Percentiles rank a stretch among this genome's conserved stretches.
Evolutionary conservation across 73 alveolate genomes (phyloP).

Genomic region (Urostyla sp.): DNA sequence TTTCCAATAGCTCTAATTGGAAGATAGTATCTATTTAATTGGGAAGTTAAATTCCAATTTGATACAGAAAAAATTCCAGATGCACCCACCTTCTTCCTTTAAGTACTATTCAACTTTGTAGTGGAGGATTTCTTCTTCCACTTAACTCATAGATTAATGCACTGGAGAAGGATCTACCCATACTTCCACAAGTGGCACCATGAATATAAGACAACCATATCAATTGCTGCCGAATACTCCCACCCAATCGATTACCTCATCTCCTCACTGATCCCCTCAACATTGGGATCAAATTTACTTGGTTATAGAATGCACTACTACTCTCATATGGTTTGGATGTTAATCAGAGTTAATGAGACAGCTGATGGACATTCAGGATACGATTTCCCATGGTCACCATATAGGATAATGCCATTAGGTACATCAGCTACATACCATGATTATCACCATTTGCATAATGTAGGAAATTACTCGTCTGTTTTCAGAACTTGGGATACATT

Average conservation of each 20-base stretch:
- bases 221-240: slow-evolving; percentile 62
- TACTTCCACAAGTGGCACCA: slow-evolving; percentile 68
- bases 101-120: slow-evolving; percentile 24
- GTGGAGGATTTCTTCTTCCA: slow-evolving; percentile 57
- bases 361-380: slow-evolving; percentile 81
- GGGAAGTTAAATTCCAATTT: slow-evolving; percentile 4
- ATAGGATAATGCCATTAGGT: slow-evolving; percentile 71
- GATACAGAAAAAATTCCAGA: slow-evolving; percentile 25
- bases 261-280: slow-evolving; percentile 1
- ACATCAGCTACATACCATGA: slow-evolving; percentile 73
- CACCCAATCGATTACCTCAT: slow-evolving; percentile 65
- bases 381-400: slow-evolving; percentile 80
- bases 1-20: neutral
- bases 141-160: slow-evolving; percentile 64
- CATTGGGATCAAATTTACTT: neutral
- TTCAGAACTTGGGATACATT: slow-evolving; percentile 74
- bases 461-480: slow-evolving; percentile 72
- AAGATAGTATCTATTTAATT: neutral
- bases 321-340: slow-evolving; percentile 56
- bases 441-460: slow-evolving; percentile 76
- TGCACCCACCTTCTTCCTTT: neutral
- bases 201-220: slow-evolving; percentile 44
- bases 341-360: slow-evolving; percentile 67
- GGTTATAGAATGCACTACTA: slow-evolving; percentile 25
- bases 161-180: no score